phyloP scores from a whole-genome alignment of 805 yeast genomes.

The Yamadazyma sp. region DNA sequence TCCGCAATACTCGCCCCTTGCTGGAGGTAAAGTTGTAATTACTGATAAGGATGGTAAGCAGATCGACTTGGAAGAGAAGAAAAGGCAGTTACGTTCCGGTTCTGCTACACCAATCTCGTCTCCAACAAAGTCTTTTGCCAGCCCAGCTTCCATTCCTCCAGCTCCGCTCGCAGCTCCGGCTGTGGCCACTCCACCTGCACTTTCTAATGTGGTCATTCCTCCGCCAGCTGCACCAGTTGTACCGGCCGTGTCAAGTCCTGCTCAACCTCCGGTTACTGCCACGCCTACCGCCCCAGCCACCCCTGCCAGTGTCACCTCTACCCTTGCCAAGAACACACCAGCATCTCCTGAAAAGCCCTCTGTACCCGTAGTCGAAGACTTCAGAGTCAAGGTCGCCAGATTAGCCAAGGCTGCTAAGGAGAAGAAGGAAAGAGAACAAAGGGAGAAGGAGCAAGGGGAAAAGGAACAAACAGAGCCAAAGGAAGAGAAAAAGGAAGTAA shows the following conservation, averaged over 20 bases:
- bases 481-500: conserved; percentile 1
- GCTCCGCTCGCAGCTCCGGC: conserved; percentile 12
- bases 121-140: conserved; percentile 20
- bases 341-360: conserved; percentile 15
- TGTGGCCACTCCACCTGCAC: conserved; percentile 10
- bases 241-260: background rate
- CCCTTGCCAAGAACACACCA: conserved; percentile 8
- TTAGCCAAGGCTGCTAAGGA: conserved; percentile 10
- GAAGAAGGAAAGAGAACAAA: conserved; percentile 9
- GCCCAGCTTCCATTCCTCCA: conserved; percentile 17
- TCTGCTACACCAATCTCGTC: conserved; percentile 32
- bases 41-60: conserved; percentile 45
- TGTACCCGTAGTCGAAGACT: conserved; percentile 11
- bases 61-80: conserved; percentile 43
- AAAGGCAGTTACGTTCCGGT: conserved; percentile 28
- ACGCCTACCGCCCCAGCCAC: conserved; percentile 17
- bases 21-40: conserved; percentile 25
- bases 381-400: conserved; percentile 13
- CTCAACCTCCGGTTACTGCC: conserved; percentile 12
- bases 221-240: conserved; percentile 4
- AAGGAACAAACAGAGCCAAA: conserved; percentile 5
- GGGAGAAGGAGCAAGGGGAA: conserved; percentile 5
- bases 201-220: conserved; percentile 11
- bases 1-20: conserved; percentile 8
- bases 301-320: conserved; percentile 15